Percentiles rank a stretch among this genome's conserved stretches.
These are phyloP conservation scores for Phytophthora sojae DNA, from an alignment of 352 stramenopile species.

Conservation along the genomic window DNA sequence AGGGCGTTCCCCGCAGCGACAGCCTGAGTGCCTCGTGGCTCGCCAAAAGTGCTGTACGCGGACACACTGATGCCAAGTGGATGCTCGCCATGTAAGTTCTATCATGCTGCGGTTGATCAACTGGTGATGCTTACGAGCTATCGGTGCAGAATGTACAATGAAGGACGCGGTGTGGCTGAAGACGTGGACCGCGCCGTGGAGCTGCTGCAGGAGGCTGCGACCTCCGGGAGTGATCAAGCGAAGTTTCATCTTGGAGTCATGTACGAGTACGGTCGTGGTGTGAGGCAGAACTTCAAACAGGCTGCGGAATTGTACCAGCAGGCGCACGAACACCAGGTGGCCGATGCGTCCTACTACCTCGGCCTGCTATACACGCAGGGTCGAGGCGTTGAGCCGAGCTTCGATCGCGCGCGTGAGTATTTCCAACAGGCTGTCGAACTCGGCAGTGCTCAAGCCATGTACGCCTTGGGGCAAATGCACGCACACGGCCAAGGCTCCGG, in stretches of 20 bases:
- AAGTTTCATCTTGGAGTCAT: slow-evolving; percentile 57
- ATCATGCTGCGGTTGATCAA: not conserved
- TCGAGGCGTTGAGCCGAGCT: slow-evolving; percentile 53
- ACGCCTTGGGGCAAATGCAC: slow-evolving; percentile 60
- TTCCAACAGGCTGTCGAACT: slow-evolving; percentile 52
- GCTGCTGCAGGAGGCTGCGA: slow-evolving; percentile 42
- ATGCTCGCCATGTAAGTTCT: slow-evolving; percentile 55
- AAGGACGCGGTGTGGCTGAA: slow-evolving; percentile 48
- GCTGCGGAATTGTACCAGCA: slow-evolving; percentile 48
- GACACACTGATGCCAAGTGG: slow-evolving; percentile 59
- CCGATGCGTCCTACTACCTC: slow-evolving; percentile 66
- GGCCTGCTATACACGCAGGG: slow-evolving; percentile 54
- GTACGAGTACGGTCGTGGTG: slow-evolving; percentile 61
- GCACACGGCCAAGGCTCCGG: slow-evolving; percentile 38
- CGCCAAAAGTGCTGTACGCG: slow-evolving; percentile 39
- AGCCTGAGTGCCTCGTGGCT: slow-evolving; percentile 50
- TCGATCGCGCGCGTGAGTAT: slow-evolving; percentile 33
- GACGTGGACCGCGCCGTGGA: slow-evolving; percentile 39
- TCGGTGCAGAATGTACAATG: slow-evolving; percentile 44
- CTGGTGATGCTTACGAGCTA: not conserved
- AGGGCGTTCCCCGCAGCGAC: slow-evolving; percentile 42
- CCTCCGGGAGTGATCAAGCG: slow-evolving; percentile 30
- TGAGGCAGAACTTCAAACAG: slow-evolving; percentile 40
- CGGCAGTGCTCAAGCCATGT: slow-evolving; percentile 56
- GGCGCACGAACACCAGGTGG: slow-evolving; percentile 32